A percentile compares a stretch with the other conserved stretches of the same genome.
These are phyloP conservation scores for Globisporangium ultimum DNA, from an alignment of 352 stramenopile species.

Conservation along the genomic window DNA sequence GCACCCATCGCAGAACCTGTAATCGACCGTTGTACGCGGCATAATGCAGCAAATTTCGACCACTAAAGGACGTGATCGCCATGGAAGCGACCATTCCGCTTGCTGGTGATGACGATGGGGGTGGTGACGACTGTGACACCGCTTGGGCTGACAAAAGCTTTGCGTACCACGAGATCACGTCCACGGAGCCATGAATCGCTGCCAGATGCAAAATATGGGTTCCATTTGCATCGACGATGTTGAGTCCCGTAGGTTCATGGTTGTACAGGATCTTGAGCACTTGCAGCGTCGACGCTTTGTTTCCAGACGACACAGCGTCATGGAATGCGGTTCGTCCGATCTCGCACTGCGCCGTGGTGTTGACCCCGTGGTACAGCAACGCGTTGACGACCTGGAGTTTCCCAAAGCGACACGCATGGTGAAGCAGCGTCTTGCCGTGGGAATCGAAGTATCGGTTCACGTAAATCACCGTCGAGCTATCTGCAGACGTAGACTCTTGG, in stretches of 20 bases:
- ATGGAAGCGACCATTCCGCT: conserved; percentile 18
- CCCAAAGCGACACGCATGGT: conserved; percentile 53
- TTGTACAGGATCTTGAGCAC: conserved; percentile 49
- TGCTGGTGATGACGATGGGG: neutral
- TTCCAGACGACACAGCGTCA: conserved; percentile 36
- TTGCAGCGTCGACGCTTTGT: conserved; percentile 21
- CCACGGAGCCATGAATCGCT: conserved; percentile 58
- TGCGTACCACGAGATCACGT: conserved; percentile 57
- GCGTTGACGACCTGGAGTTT: conserved; percentile 51
- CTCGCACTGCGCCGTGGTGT: conserved; percentile 33
- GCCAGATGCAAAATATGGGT: conserved; percentile 62
- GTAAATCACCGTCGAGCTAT: conserved; percentile 3
- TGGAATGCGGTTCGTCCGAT: conserved; percentile 59
- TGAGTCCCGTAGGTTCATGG: conserved; percentile 42
- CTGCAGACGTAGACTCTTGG: too few relatives aligned
- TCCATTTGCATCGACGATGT: conserved; percentile 53
- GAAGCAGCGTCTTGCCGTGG: conserved; percentile 57
- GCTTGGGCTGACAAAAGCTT: conserved; percentile 6
- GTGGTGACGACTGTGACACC: neutral
- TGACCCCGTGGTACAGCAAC: conserved; percentile 52
- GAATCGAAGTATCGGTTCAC: conserved; percentile 44
- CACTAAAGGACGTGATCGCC: conserved; percentile 53
- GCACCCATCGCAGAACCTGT: conserved; percentile 45
- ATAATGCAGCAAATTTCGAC: conserved; percentile 67
- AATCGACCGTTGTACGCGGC: conserved; percentile 59